A percentile compares a stretch with the other conserved stretches of the same genome.
phyloP scores from a whole-genome alignment of 345 rosid species.

The Sisymbrium altissimum region DNA sequence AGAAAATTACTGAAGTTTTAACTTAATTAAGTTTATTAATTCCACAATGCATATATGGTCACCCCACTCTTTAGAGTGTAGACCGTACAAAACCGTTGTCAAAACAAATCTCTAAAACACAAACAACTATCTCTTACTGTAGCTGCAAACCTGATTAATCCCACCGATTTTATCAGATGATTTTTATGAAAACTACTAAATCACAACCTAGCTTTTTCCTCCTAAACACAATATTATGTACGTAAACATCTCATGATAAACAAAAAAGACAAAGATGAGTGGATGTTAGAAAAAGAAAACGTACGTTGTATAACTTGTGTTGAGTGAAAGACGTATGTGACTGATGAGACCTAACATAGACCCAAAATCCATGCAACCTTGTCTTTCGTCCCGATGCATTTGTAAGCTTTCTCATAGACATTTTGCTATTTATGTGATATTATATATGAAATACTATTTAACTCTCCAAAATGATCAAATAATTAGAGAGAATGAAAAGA shows the following conservation, averaged over 20 bases:
- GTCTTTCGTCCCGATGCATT: constrained; percentile 45
- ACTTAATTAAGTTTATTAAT: not conserved
- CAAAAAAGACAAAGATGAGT: constrained; percentile 4
- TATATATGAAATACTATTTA: not conserved
- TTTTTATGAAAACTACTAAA: not conserved
- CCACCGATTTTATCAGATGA: not conserved
- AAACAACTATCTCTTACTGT: not conserved
- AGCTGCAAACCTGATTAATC: not conserved
- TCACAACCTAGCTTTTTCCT: not conserved
- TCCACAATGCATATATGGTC: not conserved
- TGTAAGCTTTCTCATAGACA: constrained; percentile 44
- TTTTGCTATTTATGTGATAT: not conserved
- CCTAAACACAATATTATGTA: not conserved
- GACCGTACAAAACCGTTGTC: not conserved
- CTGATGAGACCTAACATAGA: constrained; percentile 46
- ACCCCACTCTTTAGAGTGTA: not conserved
- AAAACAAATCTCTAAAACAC: not conserved
- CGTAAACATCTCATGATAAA: constrained; percentile 1
- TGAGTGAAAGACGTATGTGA: constrained; percentile 17
- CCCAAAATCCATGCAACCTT: constrained; percentile 33
- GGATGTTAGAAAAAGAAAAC: constrained; percentile 17
- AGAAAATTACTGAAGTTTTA: not conserved
- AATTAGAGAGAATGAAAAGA: not conserved
- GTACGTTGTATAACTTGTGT: constrained; percentile 25
- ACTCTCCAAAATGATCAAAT: not conserved